Evolutionary conservation across 805 yeast genomes (phyloP), one percentile per base, ranked within the genome.

Genomic region (Yamadazyma philogaea): DNA sequence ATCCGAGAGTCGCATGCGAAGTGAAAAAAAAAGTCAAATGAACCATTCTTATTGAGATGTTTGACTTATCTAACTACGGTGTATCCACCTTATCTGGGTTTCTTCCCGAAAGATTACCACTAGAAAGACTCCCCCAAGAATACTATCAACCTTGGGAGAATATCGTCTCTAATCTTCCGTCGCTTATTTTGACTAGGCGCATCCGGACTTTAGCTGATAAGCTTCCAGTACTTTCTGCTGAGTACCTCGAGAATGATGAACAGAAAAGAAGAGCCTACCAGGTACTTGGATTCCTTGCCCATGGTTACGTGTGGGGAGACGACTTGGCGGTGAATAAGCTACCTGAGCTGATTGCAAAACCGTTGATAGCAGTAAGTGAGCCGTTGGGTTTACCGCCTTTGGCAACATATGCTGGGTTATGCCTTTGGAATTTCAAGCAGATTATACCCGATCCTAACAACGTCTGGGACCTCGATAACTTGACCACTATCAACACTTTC

Each of bases 261-360:
- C 82, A 87, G 50, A 72, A 74, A 57, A 75, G 95, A 58, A 74
- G 97, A 53, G 96, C 96, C 0, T 86, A 86, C 61, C 80, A 85
- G 14, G 67, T 88, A 2, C 69, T 90, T 21, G 82, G 91, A 10
- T 90, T 89, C 55, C 61, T 91, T 34, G 76, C 88, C 2, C 96
- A 90, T 61, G 95, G 93, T 1, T 90, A 90, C 57, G 81, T 90
- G 18, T 90, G 98, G 98, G 84, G 87, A 1, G 78, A 78, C 16
- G 79, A 78, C 42, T 59, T 61, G 36, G 84, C 95, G 14, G 61
- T 65, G 10, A 82, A 84, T 46, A 68, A 62, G 32, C 61, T 91
- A 12, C 96, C 97, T 0, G 64, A 58, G 37, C 79, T 77, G 47
- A 55, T 90, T 17, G 83, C 96, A 1, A 63, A 68, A 39, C 97